Evolutionary conservation across 2,329 filamentous ascomycete genomes (phyloP).

Genomic region (Emmonsiellopsis sp.): DNA sequence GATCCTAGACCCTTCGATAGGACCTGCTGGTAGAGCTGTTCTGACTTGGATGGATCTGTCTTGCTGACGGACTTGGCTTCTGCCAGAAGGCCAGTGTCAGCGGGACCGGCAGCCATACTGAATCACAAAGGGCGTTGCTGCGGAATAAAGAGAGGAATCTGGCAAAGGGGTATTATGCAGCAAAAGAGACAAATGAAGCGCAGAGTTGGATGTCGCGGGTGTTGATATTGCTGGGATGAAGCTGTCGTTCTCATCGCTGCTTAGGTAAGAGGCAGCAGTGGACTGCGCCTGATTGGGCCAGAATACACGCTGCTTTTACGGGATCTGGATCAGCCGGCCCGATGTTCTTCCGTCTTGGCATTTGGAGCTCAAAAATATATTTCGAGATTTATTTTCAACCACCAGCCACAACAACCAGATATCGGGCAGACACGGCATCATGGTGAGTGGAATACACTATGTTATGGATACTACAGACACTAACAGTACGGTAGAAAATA

Average conservation of each 20-base stretch:
- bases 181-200: neutral
- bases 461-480: neutral
- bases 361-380: neutral
- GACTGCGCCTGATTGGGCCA: neutral
- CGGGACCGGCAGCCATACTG: slow-evolving; percentile 41
- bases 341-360: neutral
- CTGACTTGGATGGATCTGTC: slow-evolving; percentile 73
- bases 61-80: slow-evolving; percentile 81
- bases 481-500: slow-evolving; percentile 38
- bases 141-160: slow-evolving; percentile 3
- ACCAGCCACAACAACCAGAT: slow-evolving; percentile 2
- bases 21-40: slow-evolving; percentile 81
- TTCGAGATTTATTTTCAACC: neutral
- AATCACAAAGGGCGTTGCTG: slow-evolving; percentile 1
- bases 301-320: neutral
- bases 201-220: neutral
- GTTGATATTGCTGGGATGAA: neutral
- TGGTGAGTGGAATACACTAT: slow-evolving; percentile 9
- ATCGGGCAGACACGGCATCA: slow-evolving; percentile 4
- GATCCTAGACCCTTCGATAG: slow-evolving; percentile 75
- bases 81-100: slow-evolving; percentile 60
- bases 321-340: neutral
- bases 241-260: neutral
- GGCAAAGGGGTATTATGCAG: neutral
- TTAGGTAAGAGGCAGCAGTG: neutral